Base-by-base conservation (phyloP, 2,329 filamentous ascomycete genomes). In the Calonectria crousiana region DNA sequence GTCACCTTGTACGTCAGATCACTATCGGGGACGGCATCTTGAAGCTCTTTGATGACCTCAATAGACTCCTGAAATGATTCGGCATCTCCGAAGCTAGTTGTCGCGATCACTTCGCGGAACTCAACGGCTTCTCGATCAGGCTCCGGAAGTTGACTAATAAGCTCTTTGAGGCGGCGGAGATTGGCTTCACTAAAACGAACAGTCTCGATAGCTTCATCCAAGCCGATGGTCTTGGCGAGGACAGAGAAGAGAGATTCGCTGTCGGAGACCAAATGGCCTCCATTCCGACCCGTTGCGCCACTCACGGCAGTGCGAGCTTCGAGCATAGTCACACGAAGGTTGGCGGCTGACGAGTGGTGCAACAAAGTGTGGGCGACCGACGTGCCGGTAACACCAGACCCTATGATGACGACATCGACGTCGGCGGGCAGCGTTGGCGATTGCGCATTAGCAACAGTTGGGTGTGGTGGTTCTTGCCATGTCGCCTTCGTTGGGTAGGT, bases 161-260 rank as follows among this genome's bases (percentile, higher is more conserved):
- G 67, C 3, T 74, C 74, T 38, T 56, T 74, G 0, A 78, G 52
- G 2, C 71, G 70, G 2, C 67, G 70, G 20, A 78, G 69, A 11
- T 78, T 78, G 0, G 76, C 74, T 6, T 78, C 76, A 73, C 86
- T 85, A 68, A 89, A 89, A 1, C 83, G 78, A 1, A 85, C 82
- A n/a, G 89, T 83, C 60, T 83, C 81, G 23, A 83, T 83, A 2
- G 88, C 88, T 4, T 82, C 78, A 51, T 84, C 83, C 0, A 77
- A 73, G 0, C 84, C 83, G 20, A 85, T 78, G 0, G 69, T 74
- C 9, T 76, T 68, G 28, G 82, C 81, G 3, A 88, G 77, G 2
- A 72, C 69, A 2, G 78, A 76, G 62, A 86, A 88, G 28, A 84
- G 76, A 66, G 86, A 83, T 65, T 87, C 85, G 4, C 86, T 84